phyloP scores from a whole-genome alignment of 768 basidiomycete genomes.

The Pholiota microspora region DNA sequence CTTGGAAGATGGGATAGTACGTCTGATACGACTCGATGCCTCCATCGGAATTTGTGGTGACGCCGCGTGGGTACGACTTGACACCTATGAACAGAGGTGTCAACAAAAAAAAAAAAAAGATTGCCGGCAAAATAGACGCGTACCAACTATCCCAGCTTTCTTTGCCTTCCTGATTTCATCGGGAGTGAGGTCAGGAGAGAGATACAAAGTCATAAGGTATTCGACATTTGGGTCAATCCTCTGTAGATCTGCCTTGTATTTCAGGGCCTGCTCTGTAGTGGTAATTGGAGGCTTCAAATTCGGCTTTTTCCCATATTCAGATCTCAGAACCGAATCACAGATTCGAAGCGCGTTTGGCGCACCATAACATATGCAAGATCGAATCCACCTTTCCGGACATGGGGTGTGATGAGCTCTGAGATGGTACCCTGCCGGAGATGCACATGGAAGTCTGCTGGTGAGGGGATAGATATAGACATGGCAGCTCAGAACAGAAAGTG shows the following conservation, averaged over 20 bases:
- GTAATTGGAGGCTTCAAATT: slow-evolving; percentile 91
- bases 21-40: slow-evolving; percentile 95
- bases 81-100: slow-evolving; percentile 54
- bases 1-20: slow-evolving; percentile 91
- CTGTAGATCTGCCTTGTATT: slow-evolving; percentile 76
- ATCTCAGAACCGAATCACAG: slow-evolving; percentile 2
- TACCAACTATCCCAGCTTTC: slow-evolving; percentile 73
- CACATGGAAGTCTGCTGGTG: slow-evolving; percentile 94
- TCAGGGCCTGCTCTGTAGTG: slow-evolving; percentile 73
- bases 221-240: slow-evolving; percentile 73
- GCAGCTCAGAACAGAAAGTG: not conserved
- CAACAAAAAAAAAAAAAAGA: not conserved
- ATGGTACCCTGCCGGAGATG: slow-evolving; percentile 90
- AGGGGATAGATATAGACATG: slow-evolving; percentile 46
- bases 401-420: slow-evolving; percentile 81
- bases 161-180: slow-evolving; percentile 89
- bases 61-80: slow-evolving; percentile 96
- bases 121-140: slow-evolving; percentile 7
- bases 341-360: slow-evolving; percentile 17
- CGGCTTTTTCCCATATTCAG: slow-evolving; percentile 51
- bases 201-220: slow-evolving; percentile 95
- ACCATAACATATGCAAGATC: slow-evolving; percentile 96
- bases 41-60: slow-evolving; percentile 95
- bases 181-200: slow-evolving; percentile 88
- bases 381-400: slow-evolving; percentile 89